A percentile compares a stretch with the other conserved stretches of the same genome.
Evolutionary conservation across 495 filamentous ascomycete genomes (phyloP).

Genomic region (Clohesyomyces aquaticus): DNA sequence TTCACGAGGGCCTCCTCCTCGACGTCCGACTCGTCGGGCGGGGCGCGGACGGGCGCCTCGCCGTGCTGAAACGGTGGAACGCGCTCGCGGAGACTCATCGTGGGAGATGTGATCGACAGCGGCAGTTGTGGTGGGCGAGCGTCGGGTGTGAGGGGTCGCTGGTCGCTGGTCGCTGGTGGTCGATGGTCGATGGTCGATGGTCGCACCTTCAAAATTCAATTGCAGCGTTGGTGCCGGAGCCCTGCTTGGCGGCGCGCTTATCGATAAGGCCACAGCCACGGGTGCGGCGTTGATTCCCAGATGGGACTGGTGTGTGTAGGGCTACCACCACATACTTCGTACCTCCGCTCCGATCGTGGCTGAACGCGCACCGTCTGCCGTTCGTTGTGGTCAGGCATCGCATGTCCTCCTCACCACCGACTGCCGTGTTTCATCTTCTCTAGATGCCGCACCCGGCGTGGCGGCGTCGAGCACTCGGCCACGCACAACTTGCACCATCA

Average conservation of each 20-base stretch:
- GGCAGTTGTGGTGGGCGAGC: not conserved
- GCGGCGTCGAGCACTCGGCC: too few species aligned
- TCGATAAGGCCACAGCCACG: conserved; percentile 1
- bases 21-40: conserved; percentile 81
- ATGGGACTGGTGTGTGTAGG: too few species aligned
- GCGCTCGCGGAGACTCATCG: conserved; percentile 35
- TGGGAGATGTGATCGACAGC: not conserved
- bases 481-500: too few species aligned
- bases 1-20: conserved; percentile 93
- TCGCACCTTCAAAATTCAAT: not conserved
- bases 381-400: too few species aligned
- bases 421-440: too few species aligned
- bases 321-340: too few species aligned
- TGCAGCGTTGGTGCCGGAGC: not conserved
- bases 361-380: too few species aligned
- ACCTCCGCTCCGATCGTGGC: too few species aligned
- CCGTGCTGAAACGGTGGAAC: conserved; percentile 12
- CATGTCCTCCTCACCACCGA: too few species aligned
- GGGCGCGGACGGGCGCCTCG: conserved; percentile 27
- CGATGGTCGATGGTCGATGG: too few species aligned
- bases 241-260: not conserved
- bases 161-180: not conserved
- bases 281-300: not conserved
- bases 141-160: not conserved
- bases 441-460: too few species aligned